Evolutionary conservation across 108 stramenopile species (phyloP).

Genomic region (Cyclotella sp.): DNA sequence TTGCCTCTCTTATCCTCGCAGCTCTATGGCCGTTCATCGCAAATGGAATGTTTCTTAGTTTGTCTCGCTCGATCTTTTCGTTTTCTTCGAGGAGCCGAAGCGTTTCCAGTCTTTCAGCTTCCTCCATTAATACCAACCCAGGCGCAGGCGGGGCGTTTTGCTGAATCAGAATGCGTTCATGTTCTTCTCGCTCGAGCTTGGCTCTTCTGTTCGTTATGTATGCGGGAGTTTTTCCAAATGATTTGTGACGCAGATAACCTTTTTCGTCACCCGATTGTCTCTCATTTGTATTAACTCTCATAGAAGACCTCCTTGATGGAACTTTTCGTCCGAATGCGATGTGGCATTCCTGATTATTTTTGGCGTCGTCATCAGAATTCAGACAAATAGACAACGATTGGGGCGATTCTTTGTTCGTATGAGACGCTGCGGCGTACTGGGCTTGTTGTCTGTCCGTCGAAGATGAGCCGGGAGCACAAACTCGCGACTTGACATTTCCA

Average conservation of each 20-base stretch:
- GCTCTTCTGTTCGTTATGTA: conserved; percentile 45
- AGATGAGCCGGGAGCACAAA: no score
- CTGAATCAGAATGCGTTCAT: conserved; percentile 18
- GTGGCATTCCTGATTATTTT: conserved; percentile 13
- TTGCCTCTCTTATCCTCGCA: conserved; percentile 35
- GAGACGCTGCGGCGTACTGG: background rate
- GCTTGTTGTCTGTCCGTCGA: conserved; percentile 24
- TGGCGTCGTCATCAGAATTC: background rate
- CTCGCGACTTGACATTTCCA: conserved; percentile 37
- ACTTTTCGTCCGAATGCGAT: conserved; percentile 38
- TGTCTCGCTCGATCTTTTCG: conserved; percentile 38
- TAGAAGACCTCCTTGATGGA: background rate
- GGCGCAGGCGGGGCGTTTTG: conserved; percentile 46
- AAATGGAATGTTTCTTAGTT: conserved; percentile 51
- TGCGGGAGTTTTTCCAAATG: conserved; percentile 48
- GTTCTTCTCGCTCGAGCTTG: conserved; percentile 44
- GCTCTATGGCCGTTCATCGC: conserved; percentile 45
- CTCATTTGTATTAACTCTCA: conserved; percentile 1
- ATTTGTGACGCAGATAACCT: conserved; percentile 31
- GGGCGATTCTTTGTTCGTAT: background rate
- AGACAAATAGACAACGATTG: background rate
- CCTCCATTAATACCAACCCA: conserved; percentile 48
- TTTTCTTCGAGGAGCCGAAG: conserved; percentile 47
- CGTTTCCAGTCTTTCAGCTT: conserved; percentile 45
- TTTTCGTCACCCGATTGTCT: conserved; percentile 8